phyloP scores from a whole-genome alignment of 768 basidiomycete species.

The Wakefieldia striispora region DNA sequence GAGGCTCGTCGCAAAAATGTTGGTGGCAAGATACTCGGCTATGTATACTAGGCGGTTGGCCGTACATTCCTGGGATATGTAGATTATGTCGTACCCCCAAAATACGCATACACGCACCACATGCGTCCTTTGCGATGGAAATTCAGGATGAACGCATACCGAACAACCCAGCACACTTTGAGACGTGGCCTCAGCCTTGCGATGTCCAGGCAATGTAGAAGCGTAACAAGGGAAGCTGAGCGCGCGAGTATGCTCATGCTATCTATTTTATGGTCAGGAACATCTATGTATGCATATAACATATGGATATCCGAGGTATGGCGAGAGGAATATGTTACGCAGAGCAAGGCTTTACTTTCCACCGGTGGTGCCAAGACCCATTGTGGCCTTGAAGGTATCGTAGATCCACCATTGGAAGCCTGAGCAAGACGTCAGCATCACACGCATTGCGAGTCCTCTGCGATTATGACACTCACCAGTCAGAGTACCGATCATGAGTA shows the following conservation, averaged over 20 bases:
- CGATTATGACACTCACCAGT: constrained; percentile 35
- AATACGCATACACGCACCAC: not conserved
- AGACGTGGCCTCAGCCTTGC: too few relatives aligned
- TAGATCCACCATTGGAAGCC: constrained; percentile 97
- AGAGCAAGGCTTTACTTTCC: constrained; percentile 87
- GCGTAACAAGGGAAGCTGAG: fast-evolving
- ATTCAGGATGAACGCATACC: too few relatives aligned
- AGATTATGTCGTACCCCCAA: constrained; percentile 21
- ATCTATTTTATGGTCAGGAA: too few relatives aligned
- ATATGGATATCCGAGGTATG: too few relatives aligned
- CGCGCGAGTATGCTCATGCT: too few relatives aligned
- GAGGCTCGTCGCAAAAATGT: constrained; percentile 98
- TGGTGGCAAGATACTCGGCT: constrained; percentile 92
- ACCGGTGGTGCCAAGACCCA: constrained; percentile 87
- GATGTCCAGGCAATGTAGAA: too few relatives aligned
- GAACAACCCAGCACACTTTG: too few relatives aligned
- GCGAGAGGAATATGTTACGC: too few relatives aligned
- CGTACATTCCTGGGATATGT: constrained; percentile 14
- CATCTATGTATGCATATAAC: too few relatives aligned
- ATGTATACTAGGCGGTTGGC: constrained; percentile 67
- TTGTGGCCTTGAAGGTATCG: constrained; percentile 78
- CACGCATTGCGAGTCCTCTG: too few relatives aligned
- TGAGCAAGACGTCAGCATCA: constrained; percentile 18
- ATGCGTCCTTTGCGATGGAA: too few relatives aligned
- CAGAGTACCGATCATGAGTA: constrained; percentile 75